Conservation (phyloP, 129 eudicot species). For the Chrysanthemum lavandulifolium region DNA sequence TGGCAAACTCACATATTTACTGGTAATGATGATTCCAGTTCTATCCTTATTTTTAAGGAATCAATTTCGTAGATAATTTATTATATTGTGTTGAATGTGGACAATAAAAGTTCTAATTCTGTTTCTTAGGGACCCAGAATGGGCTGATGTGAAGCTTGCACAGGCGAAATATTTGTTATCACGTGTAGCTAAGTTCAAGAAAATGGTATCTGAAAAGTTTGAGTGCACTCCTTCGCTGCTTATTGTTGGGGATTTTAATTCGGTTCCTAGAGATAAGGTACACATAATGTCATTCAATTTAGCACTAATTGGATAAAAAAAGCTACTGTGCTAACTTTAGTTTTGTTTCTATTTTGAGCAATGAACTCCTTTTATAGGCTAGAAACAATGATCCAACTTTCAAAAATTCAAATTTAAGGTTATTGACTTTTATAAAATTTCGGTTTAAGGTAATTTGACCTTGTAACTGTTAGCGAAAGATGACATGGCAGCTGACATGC, state of each 20-base stretch:
- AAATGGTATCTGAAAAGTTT: constrained; percentile 45
- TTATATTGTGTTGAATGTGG: neutral
- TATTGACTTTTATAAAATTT: neutral
- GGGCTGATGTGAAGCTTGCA: constrained; percentile 93
- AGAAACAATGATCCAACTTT: neutral
- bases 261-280: constrained; percentile 92
- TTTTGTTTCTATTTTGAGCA: neutral
- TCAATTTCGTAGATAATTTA: neutral
- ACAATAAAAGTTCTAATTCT: neutral
- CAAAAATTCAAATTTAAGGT: neutral
- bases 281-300: neutral
- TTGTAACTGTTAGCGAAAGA: neutral
- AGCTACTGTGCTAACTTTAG: neutral
- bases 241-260: constrained; percentile 92
- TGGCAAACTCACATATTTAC: constrained; percentile 82
- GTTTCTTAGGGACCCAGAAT: constrained; percentile 78
- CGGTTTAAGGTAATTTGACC: constrained; percentile 1
- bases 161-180: constrained; percentile 81
- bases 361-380: neutral
- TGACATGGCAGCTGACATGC: constrained; percentile 8
- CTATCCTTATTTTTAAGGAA: constrained; percentile 4
- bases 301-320: neutral
- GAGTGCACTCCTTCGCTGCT: constrained; percentile 73
- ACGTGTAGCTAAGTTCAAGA: constrained; percentile 56
- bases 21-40: constrained; percentile 52